Evolutionary conservation across 192 early-diverging fungal species (phyloP), one percentile per base, ranked within the genome.

Genomic region (Cladochytrium replicatum): DNA sequence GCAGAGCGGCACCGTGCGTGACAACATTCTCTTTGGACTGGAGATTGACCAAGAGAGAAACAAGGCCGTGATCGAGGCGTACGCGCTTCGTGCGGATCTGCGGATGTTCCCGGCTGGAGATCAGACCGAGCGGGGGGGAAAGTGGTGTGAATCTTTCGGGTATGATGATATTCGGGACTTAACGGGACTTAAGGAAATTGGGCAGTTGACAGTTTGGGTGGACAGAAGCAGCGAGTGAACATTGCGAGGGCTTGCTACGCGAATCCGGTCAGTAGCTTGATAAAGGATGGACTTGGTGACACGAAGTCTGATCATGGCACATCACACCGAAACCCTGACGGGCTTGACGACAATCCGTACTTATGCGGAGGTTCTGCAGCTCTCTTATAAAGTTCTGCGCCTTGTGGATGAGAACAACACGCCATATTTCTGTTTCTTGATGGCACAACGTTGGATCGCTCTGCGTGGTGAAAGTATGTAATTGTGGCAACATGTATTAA

Each of bases 41-140:
- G 67, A 59, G 5, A 29, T 6, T 4, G 31, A 56, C n/a, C 31
- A 45, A 2, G 27, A 43, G 1, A 40, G 65, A 15, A 65, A 67
- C 45, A 29, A 37, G n/a, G n/a, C 11, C 11, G 43, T 44, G 13
- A 44, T 99, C 46, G 71, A 77, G 19, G 86, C 86, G 17, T 99
- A 93, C 63, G 82, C 84, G n/a, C 67, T 99, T 27, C 72, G 66
- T 22, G 72, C 72, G 15, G 96, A 99, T 72, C 66, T 99, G 29
- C 80, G 79, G n/a, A 86, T 91, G 13, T 59, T 97, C 41, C 67
- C 82, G 8, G 83, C 74, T 15, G 92, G 92, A 7, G 96, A 99
- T 64, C 58, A 78, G 63, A 91, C 89, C 6, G 93, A 97, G 77
- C 71, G 78, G 54, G 77, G n/a, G 75, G 4, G 77, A 80, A 51